Evolutionary conservation across 176 grass and related monocot species (phyloP).

Genomic region (Carex littledalei): DNA sequence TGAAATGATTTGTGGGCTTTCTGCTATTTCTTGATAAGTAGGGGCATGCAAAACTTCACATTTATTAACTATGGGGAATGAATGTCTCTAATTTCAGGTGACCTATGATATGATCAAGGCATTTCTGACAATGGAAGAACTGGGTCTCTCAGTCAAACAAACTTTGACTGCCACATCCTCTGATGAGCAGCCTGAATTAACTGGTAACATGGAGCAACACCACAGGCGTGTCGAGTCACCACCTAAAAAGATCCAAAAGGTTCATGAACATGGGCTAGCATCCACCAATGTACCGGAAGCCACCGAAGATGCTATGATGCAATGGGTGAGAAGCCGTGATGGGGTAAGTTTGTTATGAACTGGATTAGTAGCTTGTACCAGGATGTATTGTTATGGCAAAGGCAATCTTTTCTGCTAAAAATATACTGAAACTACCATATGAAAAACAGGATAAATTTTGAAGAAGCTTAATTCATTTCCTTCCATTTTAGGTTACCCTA

Average conservation of each 20-base stretch:
- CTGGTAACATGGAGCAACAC: background rate
- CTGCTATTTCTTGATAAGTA: background rate
- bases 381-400: background rate
- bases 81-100: constrained; percentile 44
- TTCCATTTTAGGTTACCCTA: constrained; percentile 53
- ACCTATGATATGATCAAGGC: constrained; percentile 71
- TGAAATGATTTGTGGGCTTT: background rate
- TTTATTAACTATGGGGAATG: background rate
- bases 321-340: constrained; percentile 33
- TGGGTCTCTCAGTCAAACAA: constrained; percentile 43
- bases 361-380: background rate
- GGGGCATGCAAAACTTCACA: background rate
- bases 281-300: background rate
- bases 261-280: constrained; percentile 12
- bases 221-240: constrained; percentile 23
- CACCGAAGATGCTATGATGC: constrained; percentile 46
- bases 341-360: constrained; percentile 45
- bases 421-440: background rate
- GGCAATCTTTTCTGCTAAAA: background rate
- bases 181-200: constrained; percentile 3
- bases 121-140: constrained; percentile 48
- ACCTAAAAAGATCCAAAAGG: constrained; percentile 45
- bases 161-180: constrained; percentile 23
- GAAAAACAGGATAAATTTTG: background rate
- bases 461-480: background rate